These are phyloP conservation scores for Penicillium brevicompactum DNA, from an alignment of 2,329 filamentous ascomycete genomes.

Conservation along the genomic window DNA sequence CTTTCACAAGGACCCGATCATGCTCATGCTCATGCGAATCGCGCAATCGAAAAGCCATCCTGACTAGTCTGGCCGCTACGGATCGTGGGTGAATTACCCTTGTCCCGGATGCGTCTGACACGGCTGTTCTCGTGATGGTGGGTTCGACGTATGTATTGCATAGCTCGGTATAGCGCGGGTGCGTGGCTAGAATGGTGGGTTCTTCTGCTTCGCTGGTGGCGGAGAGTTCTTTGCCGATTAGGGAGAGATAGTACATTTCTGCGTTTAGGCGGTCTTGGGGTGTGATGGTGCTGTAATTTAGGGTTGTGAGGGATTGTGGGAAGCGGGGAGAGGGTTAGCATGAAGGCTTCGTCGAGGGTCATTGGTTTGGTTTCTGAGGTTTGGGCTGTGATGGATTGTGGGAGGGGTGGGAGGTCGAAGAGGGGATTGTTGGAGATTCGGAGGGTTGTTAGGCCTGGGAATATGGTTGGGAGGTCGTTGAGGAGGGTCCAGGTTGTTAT, in stretches of 20 bases:
- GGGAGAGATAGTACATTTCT: conserved; percentile 88
- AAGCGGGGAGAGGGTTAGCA: conserved; percentile 81
- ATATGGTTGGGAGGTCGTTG: conserved; percentile 65
- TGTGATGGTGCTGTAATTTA: conserved; percentile 65
- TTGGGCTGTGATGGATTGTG: conserved; percentile 20
- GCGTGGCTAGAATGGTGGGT: conserved; percentile 58
- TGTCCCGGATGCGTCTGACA: conserved; percentile 29
- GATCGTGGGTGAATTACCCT: conserved; percentile 69
- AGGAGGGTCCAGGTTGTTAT: conserved; percentile 73
- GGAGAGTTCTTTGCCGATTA: conserved; percentile 75
- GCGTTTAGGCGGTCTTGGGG: conserved; percentile 78
- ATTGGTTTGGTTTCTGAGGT: conserved; percentile 42
- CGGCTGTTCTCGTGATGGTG: conserved; percentile 57
- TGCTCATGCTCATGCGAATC: neutral
- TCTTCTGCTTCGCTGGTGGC: conserved; percentile 45
- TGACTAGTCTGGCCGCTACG: conserved; percentile 75
- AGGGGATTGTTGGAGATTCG: conserved; percentile 86
- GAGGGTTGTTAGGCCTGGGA: conserved; percentile 74
- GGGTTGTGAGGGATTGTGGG: conserved; percentile 58
- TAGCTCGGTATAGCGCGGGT: conserved; percentile 73
- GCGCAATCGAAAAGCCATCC: conserved; percentile 58
- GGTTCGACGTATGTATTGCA: conserved; percentile 77
- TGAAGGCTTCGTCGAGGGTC: conserved; percentile 77
- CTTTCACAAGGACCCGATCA: conserved; percentile 44
- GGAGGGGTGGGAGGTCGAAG: conserved; percentile 56